Evolutionary conservation across 2,329 filamentous ascomycete species (phyloP), one percentile per base, ranked within the genome.

Genomic region (Exophiala viscosa): DNA sequence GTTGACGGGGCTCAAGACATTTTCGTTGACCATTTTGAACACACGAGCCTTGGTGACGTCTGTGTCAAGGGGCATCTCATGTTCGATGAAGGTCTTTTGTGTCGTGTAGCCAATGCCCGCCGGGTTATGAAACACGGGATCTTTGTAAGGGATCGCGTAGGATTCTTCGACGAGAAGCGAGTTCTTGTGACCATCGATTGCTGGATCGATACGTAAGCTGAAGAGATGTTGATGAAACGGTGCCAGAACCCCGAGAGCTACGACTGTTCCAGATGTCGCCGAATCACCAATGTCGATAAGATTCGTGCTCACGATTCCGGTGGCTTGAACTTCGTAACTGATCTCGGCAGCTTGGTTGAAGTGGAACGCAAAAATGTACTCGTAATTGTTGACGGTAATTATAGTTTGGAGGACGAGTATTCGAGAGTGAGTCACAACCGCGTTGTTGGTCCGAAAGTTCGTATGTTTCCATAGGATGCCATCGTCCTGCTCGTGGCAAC

Each of bases 141-240:
- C 65, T 34, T 77, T 73, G 40, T 81, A 73, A 2, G 82, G 79
- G 74, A 86, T 81, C 0, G 84, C 67, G 43, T 81, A 76, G 3
- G 78, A 78, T 61, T 84, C 80, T 48, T 79, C 73, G 61, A 84
- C 78, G 50, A 79, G 73, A 23, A 82, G 65, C 0, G 75, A 70
- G 61, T 83, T 82, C 15, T 71, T 69, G 52, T 75, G 73, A 0
- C 82, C 82, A 54, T 80, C 80, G 15, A 52, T 45, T 18, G 49
- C 42, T 14, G 82, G 81, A 62, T 85, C 82, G 10, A 85, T 72
- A 5, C 82, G 78, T 2, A 85, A 73, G 2, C 79, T 84, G 70
- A 90, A 88, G 66, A 90, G 86, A 67, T 90, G 87, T 65, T 90
- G 87, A 63, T 90, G 87, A 68, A 87, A 82, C 0, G 76, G 73